Percentiles rank a stretch among this genome's conserved stretches.
These are phyloP conservation scores for Pythium myriotylum DNA, from an alignment of 352 stramenopile species.

Conservation along the genomic window DNA sequence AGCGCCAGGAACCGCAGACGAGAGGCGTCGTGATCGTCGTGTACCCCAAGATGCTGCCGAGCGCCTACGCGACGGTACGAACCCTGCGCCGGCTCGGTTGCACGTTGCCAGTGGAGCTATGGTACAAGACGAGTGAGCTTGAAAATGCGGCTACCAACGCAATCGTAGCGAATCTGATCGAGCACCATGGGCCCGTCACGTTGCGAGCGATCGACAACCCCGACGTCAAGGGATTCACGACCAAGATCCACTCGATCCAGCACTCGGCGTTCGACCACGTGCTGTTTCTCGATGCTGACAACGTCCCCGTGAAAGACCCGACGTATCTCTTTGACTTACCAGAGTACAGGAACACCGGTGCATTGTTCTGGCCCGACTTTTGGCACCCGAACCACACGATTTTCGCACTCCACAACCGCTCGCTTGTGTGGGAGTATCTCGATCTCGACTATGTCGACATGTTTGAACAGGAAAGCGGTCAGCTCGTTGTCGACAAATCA, in stretches of 20 bases:
- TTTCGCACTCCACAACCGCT: constrained; percentile 66
- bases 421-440: constrained; percentile 67
- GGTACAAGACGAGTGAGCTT: constrained; percentile 36
- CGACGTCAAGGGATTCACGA: constrained; percentile 51
- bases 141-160: constrained; percentile 3
- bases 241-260: constrained; percentile 72
- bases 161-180: constrained; percentile 36
- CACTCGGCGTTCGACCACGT: constrained; percentile 69
- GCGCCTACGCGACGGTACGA: constrained; percentile 63
- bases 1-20: constrained; percentile 2
- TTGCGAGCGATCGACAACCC: constrained; percentile 56
- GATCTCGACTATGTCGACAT: constrained; percentile 67
- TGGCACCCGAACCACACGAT: constrained; percentile 74
- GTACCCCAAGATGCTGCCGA: constrained; percentile 72
- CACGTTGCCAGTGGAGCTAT: constrained; percentile 71
- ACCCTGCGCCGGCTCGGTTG: constrained; percentile 51
- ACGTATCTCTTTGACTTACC: constrained; percentile 61
- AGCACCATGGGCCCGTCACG: constrained; percentile 38
- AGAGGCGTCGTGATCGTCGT: constrained; percentile 71
- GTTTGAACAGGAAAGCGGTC: constrained; percentile 81
- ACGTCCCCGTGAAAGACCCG: constrained; percentile 62
- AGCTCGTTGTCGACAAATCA: constrained; percentile 66
- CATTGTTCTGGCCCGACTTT: constrained; percentile 81
- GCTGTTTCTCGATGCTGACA: constrained; percentile 77
- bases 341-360: constrained; percentile 45